Evolutionary conservation across 495 filamentous ascomycete genomes (phyloP).

Genomic region (Lepidopterella palustris): DNA sequence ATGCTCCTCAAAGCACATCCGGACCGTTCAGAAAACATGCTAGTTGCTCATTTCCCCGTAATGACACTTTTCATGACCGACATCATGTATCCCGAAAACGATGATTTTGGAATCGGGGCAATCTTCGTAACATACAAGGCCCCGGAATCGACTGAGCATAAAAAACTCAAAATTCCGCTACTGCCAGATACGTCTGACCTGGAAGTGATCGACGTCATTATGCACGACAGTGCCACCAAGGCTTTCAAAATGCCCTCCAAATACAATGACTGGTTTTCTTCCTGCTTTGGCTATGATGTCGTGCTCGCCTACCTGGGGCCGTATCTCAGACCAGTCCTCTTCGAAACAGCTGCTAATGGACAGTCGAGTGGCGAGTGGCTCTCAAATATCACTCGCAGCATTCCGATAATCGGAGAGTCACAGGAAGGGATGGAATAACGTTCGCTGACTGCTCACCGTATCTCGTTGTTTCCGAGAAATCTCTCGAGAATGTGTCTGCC

Average conservation of each 20-base stretch:
- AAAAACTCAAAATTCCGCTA: slow-evolving; percentile 53
- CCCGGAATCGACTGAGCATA: slow-evolving; percentile 31
- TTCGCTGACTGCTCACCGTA: slow-evolving; percentile 80
- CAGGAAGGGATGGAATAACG: slow-evolving; percentile 46
- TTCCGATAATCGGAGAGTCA: slow-evolving; percentile 31
- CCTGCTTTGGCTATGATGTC: slow-evolving; percentile 60
- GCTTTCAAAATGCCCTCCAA: slow-evolving; percentile 60
- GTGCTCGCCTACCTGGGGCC: slow-evolving; percentile 64
- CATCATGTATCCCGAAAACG: slow-evolving; percentile 38
- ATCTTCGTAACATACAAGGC: slow-evolving; percentile 53
- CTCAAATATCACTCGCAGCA: slow-evolving; percentile 38
- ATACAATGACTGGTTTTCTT: slow-evolving; percentile 70
- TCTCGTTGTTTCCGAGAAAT: slow-evolving; percentile 64
- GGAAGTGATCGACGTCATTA: slow-evolving; percentile 47
- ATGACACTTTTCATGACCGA: slow-evolving; percentile 64
- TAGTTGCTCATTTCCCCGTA: slow-evolving; percentile 53
- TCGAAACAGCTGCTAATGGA: slow-evolving; percentile 38
- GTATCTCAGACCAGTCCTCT: slow-evolving; percentile 57
- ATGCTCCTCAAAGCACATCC: slow-evolving; percentile 18
- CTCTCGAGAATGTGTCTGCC: slow-evolving; percentile 56
- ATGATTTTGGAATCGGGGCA: slow-evolving; percentile 30
- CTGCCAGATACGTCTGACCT: slow-evolving; percentile 47
- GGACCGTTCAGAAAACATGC: slow-evolving; percentile 51
- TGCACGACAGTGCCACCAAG: slow-evolving; percentile 57
- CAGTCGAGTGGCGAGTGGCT: slow-evolving; percentile 44